Percentiles rank a stretch among this genome's conserved stretches.
Conservation (phyloP, 352 stramenopile genomes). For the Phytophthora nicotianae region DNA sequence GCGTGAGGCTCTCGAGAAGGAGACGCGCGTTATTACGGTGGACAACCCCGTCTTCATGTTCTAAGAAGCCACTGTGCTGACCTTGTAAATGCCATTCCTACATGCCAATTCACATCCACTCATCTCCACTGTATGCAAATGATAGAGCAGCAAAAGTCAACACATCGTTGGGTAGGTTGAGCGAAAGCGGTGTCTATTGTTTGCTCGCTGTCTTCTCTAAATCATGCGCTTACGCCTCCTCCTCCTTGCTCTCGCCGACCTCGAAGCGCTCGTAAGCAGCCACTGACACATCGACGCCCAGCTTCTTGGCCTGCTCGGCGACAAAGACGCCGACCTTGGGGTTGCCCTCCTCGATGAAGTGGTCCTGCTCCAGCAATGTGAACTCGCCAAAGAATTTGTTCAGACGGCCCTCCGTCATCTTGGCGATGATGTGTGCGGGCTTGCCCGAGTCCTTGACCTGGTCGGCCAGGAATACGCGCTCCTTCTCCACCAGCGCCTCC, state of each 20-base stretch:
- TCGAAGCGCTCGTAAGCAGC: slow-evolving; percentile 79
- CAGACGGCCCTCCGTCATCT: slow-evolving; percentile 94
- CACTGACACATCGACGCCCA: slow-evolving; percentile 67
- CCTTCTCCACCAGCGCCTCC: slow-evolving; percentile 85
- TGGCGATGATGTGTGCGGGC: slow-evolving; percentile 92
- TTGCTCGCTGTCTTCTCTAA: slow-evolving; percentile 22
- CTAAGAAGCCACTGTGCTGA: slow-evolving; percentile 55
- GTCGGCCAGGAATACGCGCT: slow-evolving; percentile 90
- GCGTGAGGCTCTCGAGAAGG: slow-evolving; percentile 81
- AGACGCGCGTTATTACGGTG: slow-evolving; percentile 95
- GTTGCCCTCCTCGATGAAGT: slow-evolving; percentile 95
- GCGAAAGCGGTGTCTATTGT: slow-evolving; percentile 19
- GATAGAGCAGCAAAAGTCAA: slow-evolving; percentile 19
- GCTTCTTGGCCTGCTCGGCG: slow-evolving; percentile 60
- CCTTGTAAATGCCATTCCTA: slow-evolving; percentile 36
- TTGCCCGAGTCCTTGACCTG: slow-evolving; percentile 91
- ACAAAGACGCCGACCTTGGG: slow-evolving; percentile 87
- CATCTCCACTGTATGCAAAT: slow-evolving; percentile 34
- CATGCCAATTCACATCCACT: slow-evolving; percentile 24
- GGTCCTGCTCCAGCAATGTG: slow-evolving; percentile 92
- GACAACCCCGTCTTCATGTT: slow-evolving; percentile 97
- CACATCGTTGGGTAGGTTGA: slow-evolving; percentile 7
- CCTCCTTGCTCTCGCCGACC: slow-evolving; percentile 63
- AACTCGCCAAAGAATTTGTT: slow-evolving; percentile 94
- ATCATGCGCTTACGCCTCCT: slow-evolving; percentile 43